Conservation (phyloP, 192 early-diverging fungal genomes). For the Podila verticillata region DNA sequence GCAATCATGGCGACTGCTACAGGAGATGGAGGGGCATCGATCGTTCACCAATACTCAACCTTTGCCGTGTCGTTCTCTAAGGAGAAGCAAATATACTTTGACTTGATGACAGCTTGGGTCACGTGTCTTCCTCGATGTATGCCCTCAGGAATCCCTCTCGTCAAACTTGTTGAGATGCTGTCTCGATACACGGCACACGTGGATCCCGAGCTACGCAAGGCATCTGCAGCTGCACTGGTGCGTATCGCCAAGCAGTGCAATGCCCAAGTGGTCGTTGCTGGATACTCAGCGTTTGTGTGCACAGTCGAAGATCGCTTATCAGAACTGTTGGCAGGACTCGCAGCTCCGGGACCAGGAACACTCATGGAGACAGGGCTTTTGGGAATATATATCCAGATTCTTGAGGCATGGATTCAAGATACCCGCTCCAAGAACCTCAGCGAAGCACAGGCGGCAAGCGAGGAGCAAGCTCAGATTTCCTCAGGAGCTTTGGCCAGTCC, state of each 20-base stretch:
- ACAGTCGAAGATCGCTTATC: slow-evolving; percentile 63
- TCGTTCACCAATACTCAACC: slow-evolving; percentile 55
- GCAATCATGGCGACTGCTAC: slow-evolving; percentile 46
- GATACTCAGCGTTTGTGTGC: slow-evolving; percentile 60
- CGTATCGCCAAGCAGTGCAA: slow-evolving; percentile 72
- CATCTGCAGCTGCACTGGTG: slow-evolving; percentile 68
- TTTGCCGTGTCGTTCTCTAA: slow-evolving; percentile 62
- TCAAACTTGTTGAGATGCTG: slow-evolving; percentile 81
- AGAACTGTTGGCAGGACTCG: slow-evolving; percentile 52
- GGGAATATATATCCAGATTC: slow-evolving; percentile 72
- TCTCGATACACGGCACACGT: slow-evolving; percentile 83
- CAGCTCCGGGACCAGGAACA: slow-evolving; percentile 7
- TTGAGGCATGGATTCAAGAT: slow-evolving; percentile 64
- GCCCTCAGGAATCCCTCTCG: slow-evolving; percentile 69
- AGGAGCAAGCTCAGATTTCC: not conserved
- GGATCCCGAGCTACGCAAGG: slow-evolving; percentile 82
- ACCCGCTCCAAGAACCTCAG: slow-evolving; percentile 31
- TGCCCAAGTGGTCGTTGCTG: slow-evolving; percentile 60
- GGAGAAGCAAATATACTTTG: slow-evolving; percentile 71
- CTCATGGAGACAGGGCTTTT: slow-evolving; percentile 61
- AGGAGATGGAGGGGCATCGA: slow-evolving; percentile 50
- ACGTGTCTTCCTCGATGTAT: slow-evolving; percentile 76
- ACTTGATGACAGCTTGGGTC: slow-evolving; percentile 76
- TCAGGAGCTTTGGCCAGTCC: slow-evolving; percentile 28
- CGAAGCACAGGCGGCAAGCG: slow-evolving; percentile 19